Conservation (phyloP, 345 rosid genomes). For the Populus ilicifolia region DNA sequence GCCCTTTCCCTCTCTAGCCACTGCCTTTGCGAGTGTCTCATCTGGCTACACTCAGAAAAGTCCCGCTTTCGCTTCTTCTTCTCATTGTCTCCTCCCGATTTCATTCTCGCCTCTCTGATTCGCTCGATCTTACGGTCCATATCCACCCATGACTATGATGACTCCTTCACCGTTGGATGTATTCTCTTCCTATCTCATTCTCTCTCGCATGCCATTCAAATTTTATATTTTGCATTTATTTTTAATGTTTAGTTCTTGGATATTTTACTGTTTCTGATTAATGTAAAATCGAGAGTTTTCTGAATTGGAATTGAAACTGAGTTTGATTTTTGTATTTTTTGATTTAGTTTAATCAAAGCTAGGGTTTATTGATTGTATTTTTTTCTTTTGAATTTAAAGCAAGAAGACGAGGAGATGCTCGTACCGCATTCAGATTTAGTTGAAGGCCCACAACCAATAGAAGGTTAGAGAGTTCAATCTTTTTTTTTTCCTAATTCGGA, state of each 20-base stretch:
- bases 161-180: conserved; percentile 82
- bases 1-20: conserved; percentile 26
- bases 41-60: conserved; percentile 14
- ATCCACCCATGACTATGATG: conserved; percentile 65
- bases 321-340: conserved; percentile 1
- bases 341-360: conserved; percentile 1
- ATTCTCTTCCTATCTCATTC: conserved; percentile 20
- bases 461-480: conserved; percentile 38
- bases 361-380: conserved; percentile 6
- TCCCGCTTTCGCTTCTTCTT: conserved; percentile 20
- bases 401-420: conserved; percentile 94
- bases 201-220: conserved; percentile 14
- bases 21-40: conserved; percentile 20
- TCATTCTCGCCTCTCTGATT: conserved; percentile 6
- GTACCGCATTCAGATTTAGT: conserved; percentile 78
- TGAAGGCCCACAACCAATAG: conserved; percentile 79
- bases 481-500: background rate
- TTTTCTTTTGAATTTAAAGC: conserved; percentile 40
- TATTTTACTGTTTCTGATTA: background rate
- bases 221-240: conserved; percentile 12
- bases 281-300: background rate
- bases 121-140: conserved; percentile 38
- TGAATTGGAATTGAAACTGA: background rate
- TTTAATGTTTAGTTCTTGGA: background rate
- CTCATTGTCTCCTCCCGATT: background rate